Conservation (phyloP, 129 eudicot species). For the Pseudognaphalium luteoalbum region DNA sequence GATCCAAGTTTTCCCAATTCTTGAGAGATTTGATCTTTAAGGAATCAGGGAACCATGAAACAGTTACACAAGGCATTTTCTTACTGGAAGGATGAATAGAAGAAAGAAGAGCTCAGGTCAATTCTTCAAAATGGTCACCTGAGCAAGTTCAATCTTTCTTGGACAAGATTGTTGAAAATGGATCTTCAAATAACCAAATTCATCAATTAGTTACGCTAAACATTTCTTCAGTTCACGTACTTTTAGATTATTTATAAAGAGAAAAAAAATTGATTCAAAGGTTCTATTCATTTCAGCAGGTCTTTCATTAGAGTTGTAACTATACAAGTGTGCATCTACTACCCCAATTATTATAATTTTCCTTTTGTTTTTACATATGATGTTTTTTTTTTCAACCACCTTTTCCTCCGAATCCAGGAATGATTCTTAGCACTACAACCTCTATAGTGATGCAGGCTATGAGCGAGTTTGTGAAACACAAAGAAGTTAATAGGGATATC, state of each 20-base stretch:
- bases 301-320: no score
- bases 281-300: no score
- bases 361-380: no score
- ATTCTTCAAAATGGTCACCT: neutral
- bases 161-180: conserved; percentile 21
- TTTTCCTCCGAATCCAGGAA: conserved; percentile 21
- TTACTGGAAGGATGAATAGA: conserved; percentile 1
- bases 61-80: conserved; percentile 10
- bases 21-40: conserved; percentile 20
- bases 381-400: no score
- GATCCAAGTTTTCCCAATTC: conserved; percentile 1
- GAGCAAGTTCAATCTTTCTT: neutral
- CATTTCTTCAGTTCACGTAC: no score
- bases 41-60: conserved; percentile 16
- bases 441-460: conserved; percentile 34
- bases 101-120: conserved; percentile 10
- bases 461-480: conserved; percentile 36
- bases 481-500: conserved; percentile 10
- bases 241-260: no score
- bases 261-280: no score
- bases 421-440: conserved; percentile 24
- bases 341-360: no score
- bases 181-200: conserved; percentile 21
- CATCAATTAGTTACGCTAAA: conserved; percentile 15
- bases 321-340: no score